These are phyloP conservation scores for Rhodofomes roseus DNA, from an alignment of 1,284 basidiomycete species.

Conservation along the genomic window DNA sequence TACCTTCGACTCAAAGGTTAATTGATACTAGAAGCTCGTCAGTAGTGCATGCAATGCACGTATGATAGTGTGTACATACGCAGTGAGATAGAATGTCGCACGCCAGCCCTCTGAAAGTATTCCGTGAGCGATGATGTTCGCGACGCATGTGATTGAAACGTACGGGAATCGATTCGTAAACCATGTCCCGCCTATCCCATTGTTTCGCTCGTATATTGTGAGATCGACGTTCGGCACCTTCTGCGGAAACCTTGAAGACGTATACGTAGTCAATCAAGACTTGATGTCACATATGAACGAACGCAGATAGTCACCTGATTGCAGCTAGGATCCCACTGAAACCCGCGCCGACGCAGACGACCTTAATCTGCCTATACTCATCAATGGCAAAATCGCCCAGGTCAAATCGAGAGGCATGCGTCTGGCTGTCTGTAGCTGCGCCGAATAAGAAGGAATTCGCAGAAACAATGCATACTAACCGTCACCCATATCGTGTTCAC, in stretches of 20 bases:
- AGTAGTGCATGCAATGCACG: background rate
- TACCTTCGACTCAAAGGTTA: slow-evolving; percentile 55
- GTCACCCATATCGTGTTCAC: background rate
- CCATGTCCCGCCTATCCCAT: slow-evolving; percentile 61
- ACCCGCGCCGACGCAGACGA: slow-evolving; percentile 49
- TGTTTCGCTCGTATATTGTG: slow-evolving; percentile 56
- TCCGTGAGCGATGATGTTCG: background rate
- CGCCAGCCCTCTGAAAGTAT: slow-evolving; percentile 2
- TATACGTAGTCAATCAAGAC: too few species aligned
- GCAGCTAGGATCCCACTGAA: slow-evolving; percentile 54
- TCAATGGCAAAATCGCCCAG: slow-evolving; percentile 37
- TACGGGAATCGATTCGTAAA: slow-evolving; percentile 35
- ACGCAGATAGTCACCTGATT: slow-evolving; percentile 36
- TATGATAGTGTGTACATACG: background rate
- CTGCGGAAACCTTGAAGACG: slow-evolving; percentile 45
- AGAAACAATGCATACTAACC: background rate
- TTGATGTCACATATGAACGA: background rate
- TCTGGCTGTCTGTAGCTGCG: background rate
- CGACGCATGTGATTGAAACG: background rate
- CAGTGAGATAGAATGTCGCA: slow-evolving; percentile 7
- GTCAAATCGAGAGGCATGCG: background rate
- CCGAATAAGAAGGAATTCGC: background rate
- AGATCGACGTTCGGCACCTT: slow-evolving; percentile 49
- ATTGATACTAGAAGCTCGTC: slow-evolving; percentile 43
- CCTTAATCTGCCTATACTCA: slow-evolving; percentile 45